Conservation (phyloP, 441 rosid genomes). For the Pelargonium australe region DNA sequence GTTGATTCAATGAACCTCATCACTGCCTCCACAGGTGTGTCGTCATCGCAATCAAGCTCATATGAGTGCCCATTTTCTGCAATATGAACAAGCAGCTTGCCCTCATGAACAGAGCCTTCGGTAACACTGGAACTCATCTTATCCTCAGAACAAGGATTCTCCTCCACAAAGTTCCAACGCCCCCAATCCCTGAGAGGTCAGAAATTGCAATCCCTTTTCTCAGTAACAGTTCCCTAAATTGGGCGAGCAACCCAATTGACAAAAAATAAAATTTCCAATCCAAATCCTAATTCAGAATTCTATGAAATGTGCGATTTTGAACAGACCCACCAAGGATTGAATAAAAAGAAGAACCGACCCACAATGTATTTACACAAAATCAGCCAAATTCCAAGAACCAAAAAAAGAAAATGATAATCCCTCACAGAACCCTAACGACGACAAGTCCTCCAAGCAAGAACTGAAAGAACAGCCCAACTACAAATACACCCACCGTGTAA, state of each 20-base stretch:
- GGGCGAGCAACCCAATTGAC: too few relatives aligned
- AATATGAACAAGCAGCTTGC: constrained; percentile 72
- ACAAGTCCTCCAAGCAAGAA: constrained; percentile 7
- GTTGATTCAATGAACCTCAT: constrained; percentile 57
- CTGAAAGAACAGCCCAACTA: constrained; percentile 12
- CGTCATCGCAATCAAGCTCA: constrained; percentile 60
- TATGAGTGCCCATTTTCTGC: constrained; percentile 86
- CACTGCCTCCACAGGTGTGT: constrained; percentile 59
- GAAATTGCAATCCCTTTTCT: constrained; percentile 15
- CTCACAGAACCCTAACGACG: constrained; percentile 19
- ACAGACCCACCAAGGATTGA: constrained; percentile 17
- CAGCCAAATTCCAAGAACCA: constrained; percentile 6
- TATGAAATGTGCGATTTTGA: constrained; percentile 11
- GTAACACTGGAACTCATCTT: constrained; percentile 70
- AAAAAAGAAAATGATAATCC: constrained; percentile 21
- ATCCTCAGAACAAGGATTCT: constrained; percentile 24
- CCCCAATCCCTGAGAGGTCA: not conserved
- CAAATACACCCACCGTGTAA: constrained; percentile 16
- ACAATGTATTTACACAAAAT: constrained; percentile 20
- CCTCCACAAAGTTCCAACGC: constrained; percentile 28
- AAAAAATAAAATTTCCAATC: constrained; percentile 2
- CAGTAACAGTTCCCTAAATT: constrained; percentile 6
- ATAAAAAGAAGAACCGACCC: constrained; percentile 8
- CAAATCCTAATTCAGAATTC: constrained; percentile 8
- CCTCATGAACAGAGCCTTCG: constrained; percentile 41